Evolutionary conservation across 2,329 filamentous ascomycete genomes (phyloP), one percentile per base, ranked within the genome.

Genomic region (Thelonectria olida): DNA sequence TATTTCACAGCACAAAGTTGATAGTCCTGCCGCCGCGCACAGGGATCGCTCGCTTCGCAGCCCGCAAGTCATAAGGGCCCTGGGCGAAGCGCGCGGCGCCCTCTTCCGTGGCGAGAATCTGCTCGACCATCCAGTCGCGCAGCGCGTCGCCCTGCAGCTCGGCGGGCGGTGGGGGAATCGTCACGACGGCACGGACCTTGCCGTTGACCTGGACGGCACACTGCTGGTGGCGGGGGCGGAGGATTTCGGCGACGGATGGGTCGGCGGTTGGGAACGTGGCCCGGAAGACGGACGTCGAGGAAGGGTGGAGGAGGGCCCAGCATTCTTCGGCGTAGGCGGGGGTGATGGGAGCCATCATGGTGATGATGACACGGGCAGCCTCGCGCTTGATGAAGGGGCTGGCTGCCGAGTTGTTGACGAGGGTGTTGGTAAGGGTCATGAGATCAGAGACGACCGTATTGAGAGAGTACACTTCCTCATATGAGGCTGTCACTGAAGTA

Each of bases 361-460:
- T 87, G 39, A 95, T 74, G 8, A 96, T 83, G 4, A 82, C 79
- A 1, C 82, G 81, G 1, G 82, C 75, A 0, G 88, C 83, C 22
- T 83, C 77, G 42, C 80, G 76, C 72, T 78, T 80, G 66, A 91
- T 72, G 5, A 76, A 51, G 4, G 73, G 68, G 36, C 81, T 79
- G 3, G 76, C 77, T 2, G 76, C 62, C 1, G 75, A 65, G 13
- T 82, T 78, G 4, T 83, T 83, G 28, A 83, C 75, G 13, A 93
- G 78, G 1, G 81, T 76, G 74, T 97, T 97, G 4, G 92, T 94
- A 15, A 97, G 82, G 41, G 86, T 88, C 84, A 93, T 97, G 13
- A 97, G 82, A 71, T 95, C 90, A 2, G 92, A 96, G 17, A 97
- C 85, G 8, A 92, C 84, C 0, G 92, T 96, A 78, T 97, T 97